phyloP scores from a whole-genome alignment of 2,329 filamentous ascomycete genomes.

The Xylaria digitata region DNA sequence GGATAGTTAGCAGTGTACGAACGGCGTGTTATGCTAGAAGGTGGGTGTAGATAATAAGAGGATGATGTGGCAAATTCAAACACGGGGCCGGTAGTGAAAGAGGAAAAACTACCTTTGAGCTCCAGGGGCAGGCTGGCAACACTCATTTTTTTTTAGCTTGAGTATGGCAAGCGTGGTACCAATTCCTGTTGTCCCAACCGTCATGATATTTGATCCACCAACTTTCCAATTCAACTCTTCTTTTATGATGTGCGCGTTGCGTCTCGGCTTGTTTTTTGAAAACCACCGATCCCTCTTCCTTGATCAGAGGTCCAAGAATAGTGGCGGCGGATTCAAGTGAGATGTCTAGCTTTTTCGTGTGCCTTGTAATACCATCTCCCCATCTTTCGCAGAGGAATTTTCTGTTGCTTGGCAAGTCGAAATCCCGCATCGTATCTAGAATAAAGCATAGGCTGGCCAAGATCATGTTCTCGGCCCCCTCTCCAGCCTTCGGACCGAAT shows the following conservation, averaged over 20 bases:
- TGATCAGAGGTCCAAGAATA: conserved; percentile 3
- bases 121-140: not conserved
- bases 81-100: not conserved
- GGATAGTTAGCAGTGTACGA: not conserved
- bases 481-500: not conserved
- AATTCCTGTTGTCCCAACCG: not conserved
- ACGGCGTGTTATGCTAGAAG: not conserved
- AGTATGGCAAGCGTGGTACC: conserved; percentile 4
- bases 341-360: conserved; percentile 2
- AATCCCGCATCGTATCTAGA: not conserved
- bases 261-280: not conserved
- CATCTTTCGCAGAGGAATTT: conserved; percentile 6
- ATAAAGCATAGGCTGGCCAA: conserved; percentile 13
- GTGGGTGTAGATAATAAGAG: not conserved
- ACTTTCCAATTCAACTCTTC: not conserved
- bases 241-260: not conserved
- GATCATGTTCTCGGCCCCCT: conserved; percentile 16
- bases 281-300: not conserved
- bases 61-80: not conserved
- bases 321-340: not conserved
- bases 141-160: too few relatives aligned
- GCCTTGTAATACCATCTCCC: not conserved
- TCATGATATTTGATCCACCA: too few relatives aligned
- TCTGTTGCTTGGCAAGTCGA: not conserved
- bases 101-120: not conserved